These are phyloP conservation scores for Pseudogymnoascus sp. DNA, from an alignment of 2,329 filamentous ascomycete genomes.

Conservation along the genomic window DNA sequence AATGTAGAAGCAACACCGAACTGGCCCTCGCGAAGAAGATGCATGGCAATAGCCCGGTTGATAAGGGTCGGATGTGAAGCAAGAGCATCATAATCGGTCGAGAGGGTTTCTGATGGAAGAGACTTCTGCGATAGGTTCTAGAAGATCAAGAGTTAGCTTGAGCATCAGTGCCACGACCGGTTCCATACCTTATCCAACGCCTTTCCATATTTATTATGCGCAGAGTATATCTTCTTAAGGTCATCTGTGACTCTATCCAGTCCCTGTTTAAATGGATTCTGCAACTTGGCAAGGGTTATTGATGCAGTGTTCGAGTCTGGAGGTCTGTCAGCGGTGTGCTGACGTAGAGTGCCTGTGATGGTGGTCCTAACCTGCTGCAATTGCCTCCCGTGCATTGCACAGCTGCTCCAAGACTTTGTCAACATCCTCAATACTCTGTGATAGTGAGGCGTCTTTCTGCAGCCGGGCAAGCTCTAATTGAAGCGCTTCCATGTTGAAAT, in stretches of 20 bases:
- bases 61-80: constrained; percentile 69
- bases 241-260: constrained; percentile 76
- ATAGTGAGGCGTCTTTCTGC: constrained; percentile 26
- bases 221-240: constrained; percentile 75
- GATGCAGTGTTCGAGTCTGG: constrained; percentile 64
- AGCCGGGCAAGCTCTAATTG: constrained; percentile 28
- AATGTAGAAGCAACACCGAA: constrained; percentile 85
- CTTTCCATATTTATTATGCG: constrained; percentile 77
- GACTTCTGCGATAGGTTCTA: background rate
- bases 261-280: constrained; percentile 74
- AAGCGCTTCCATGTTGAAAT: constrained; percentile 28
- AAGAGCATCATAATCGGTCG: constrained; percentile 74
- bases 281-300: constrained; percentile 72
- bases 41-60: constrained; percentile 93
- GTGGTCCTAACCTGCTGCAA: constrained; percentile 56
- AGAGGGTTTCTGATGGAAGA: constrained; percentile 50
- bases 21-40: constrained; percentile 87
- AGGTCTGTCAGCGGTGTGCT: constrained; percentile 11
- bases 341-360: background rate
- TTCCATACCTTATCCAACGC: constrained; percentile 67
- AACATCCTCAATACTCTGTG: constrained; percentile 57
- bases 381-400: constrained; percentile 62
- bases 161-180: background rate
- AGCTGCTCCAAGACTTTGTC: constrained; percentile 78
- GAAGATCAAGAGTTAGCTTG: background rate